Base-by-base conservation (phyloP, 1,284 basidiomycete species). In the Gastroboletus turbinatus region DNA sequence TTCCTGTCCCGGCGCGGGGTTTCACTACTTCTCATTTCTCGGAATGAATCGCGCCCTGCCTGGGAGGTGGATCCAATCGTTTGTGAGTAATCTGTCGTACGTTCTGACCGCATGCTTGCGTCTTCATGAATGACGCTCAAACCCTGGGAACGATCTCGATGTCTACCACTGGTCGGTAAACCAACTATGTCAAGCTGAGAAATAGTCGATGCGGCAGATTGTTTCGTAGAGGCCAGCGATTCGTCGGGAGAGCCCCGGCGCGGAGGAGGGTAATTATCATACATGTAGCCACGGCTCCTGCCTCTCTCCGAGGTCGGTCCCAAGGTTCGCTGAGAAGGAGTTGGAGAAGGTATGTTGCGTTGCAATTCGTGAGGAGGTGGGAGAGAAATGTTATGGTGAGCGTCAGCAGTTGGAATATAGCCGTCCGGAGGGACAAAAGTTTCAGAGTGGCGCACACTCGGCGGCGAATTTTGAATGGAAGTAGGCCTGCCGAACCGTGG, bases 111-210 rank as follows among this genome's bases (percentile, higher is more conserved):
- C 66, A 46, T 66, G 55, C 74, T 75, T 2, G 68, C 64, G 23
- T 73, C 76, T 57, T 78, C 77, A 4, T 71, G 73, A 27, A 78
- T 78, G 14, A 75, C 71, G 55, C 73, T 75, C 42, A 78, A 39
- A 30, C 59, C 63, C 32, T 60, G 64, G 5, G 67, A 57, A n/a
- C 65, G 70, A 59, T 65, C 69, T 23, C 69, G 60, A 7, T 58
- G 59, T 53, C 36, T 71, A 50, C 40, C 61, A 53, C 50, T 19
- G 7, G 51, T 49, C 3, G 76, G 71, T 17, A 74, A 50, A 46
- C 65, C 73, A 16, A 77, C 65, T 23, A 78, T 64, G 25, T 78
- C 77, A 23, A 75, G 75, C 30, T 75, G 71, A 5, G 77, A 78
- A 10, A 78, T 73, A 1, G 63, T 70, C 4, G 77, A 74, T 14